A percentile compares a stretch with the other conserved stretches of the same genome.
Conservation (phyloP, 768 basidiomycete genomes). For the Piloderma croceum region DNA sequence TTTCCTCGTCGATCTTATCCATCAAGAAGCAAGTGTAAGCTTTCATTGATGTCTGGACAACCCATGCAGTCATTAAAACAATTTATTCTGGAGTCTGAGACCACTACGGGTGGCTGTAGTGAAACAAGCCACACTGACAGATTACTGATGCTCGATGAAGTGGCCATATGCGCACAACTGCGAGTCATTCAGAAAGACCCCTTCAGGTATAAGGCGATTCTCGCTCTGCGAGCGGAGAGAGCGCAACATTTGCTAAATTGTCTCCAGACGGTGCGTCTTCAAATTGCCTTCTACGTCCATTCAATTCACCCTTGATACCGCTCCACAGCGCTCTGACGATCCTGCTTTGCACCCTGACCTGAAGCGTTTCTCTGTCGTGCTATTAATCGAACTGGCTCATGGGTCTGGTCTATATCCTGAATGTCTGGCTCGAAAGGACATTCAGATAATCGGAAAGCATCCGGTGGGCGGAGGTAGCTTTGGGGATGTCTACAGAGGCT, state of each 20-base stretch:
- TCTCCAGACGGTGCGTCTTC: slow-evolving; percentile 15
- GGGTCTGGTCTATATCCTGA: slow-evolving; percentile 7
- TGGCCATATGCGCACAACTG: no score
- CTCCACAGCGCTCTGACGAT: slow-evolving; percentile 11
- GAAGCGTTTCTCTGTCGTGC: slow-evolving; percentile 10
- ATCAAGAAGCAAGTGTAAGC: no score
- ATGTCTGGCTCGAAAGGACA: slow-evolving; percentile 9
- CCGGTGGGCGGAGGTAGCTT: slow-evolving; percentile 9
- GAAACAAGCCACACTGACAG: no score
- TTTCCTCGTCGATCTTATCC: no score
- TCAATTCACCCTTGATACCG: neutral
- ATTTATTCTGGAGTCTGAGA: no score
- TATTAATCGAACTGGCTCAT: slow-evolving; percentile 9
- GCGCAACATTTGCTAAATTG: slow-evolving; percentile 18
- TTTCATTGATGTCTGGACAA: no score
- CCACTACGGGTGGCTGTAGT: no score
- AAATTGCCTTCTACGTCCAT: neutral
- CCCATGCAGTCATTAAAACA: no score
- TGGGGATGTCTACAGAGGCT: slow-evolving; percentile 8
- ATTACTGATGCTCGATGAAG: no score
- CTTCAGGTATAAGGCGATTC: no score
- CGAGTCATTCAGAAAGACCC: no score
- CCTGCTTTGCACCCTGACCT: slow-evolving; percentile 9
- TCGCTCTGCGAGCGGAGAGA: no score
- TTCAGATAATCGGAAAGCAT: slow-evolving; percentile 4